Percentiles rank a stretch among this genome's conserved stretches.
Conservation (phyloP, 257 asterid species). For the Avicennia marina region DNA sequence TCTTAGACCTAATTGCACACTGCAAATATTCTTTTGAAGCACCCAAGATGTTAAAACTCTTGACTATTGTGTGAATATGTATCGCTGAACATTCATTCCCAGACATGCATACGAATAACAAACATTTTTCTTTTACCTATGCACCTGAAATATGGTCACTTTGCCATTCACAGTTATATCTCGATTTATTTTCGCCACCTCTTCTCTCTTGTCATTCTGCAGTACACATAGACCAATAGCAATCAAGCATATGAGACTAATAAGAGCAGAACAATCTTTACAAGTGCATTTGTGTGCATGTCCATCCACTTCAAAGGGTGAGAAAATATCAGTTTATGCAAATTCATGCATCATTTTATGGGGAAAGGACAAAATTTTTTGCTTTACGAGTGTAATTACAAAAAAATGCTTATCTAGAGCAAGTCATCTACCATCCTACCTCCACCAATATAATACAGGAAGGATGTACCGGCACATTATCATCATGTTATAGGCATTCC, state of each 20-base stretch:
- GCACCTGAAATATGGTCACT: constrained; percentile 93
- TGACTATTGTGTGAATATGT: too few relatives aligned
- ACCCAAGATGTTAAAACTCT: too few relatives aligned
- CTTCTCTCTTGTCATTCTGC: constrained; percentile 89
- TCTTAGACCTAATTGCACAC: not conserved
- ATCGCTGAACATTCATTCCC: not conserved
- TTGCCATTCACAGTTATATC: constrained; percentile 91
- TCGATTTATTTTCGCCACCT: constrained; percentile 91
- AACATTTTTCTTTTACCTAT: constrained; percentile 48
- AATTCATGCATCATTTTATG: not conserved
- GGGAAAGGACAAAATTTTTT: not conserved
- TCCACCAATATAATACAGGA: not conserved
- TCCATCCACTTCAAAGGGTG: not conserved
- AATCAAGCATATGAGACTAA: not conserved
- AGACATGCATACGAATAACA: not conserved
- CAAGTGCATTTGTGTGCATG: not conserved
- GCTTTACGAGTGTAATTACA: too few relatives aligned
- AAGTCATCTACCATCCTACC: not conserved
- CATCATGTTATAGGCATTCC: not conserved
- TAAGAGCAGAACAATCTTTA: not conserved
- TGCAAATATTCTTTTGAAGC: too few relatives aligned
- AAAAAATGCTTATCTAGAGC: not conserved
- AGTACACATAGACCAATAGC: constrained; percentile 8
- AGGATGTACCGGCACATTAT: not conserved
- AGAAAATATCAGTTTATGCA: not conserved